Conservation (phyloP, 139 green algal genomes). For the Pleodorina starrii region DNA sequence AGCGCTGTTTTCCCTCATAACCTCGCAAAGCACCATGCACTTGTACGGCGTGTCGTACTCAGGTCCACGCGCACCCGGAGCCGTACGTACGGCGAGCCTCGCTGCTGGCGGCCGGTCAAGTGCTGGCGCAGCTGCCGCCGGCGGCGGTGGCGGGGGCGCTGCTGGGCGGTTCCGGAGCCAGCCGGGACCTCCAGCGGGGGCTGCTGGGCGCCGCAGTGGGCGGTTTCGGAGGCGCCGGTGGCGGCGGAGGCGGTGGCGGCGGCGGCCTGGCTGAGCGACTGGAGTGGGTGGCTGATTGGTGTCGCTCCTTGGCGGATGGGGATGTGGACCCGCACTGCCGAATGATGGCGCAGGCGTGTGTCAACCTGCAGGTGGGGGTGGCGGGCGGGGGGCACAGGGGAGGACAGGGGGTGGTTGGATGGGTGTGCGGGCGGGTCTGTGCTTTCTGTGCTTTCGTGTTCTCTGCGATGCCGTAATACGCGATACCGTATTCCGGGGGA, state of each 20-base stretch:
- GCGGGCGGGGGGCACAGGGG: too few relatives aligned
- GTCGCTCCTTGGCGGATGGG: not conserved
- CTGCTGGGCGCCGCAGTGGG: not conserved
- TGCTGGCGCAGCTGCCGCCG: slow-evolving; percentile 66
- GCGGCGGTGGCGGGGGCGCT: slow-evolving; percentile 68
- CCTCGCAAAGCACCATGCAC: too few relatives aligned
- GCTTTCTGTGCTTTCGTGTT: too few relatives aligned
- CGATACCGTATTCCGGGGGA: too few relatives aligned
- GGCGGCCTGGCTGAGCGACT: slow-evolving; percentile 23
- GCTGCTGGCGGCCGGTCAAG: slow-evolving; percentile 74
- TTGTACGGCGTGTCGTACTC: too few relatives aligned
- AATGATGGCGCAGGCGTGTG: slow-evolving; percentile 56
- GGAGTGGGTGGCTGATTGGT: slow-evolving; percentile 37
- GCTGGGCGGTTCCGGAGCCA: slow-evolving; percentile 18
- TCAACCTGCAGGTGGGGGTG: slow-evolving; percentile 52
- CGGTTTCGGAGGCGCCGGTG: not conserved
- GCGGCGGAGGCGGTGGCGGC: not conserved
- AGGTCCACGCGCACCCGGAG: slow-evolving; percentile 72
- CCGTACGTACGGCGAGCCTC: slow-evolving; percentile 78
- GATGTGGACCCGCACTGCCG: slow-evolving; percentile 68
- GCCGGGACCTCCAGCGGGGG: not conserved
- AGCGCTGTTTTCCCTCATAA: too few relatives aligned
- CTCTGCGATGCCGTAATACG: too few relatives aligned
- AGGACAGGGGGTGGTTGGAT: not conserved
- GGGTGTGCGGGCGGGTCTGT: not conserved